Percentiles rank a stretch among this genome's conserved stretches.
These are phyloP conservation scores for Zea mays DNA, from an alignment of 176 grass and related monocot genomes.

Conservation along the genomic window Zm-B73-REFERENCE-NAM-5.0 NC_050105.1:105392501-105393000, in stretches of 20 bases:
- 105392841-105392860: constrained; percentile 83
- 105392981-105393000: constrained; percentile 98
- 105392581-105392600: background rate
- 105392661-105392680: background rate
- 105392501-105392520: constrained; percentile 20
- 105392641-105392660: background rate
- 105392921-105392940: constrained; percentile 45
- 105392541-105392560: background rate
- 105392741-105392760: constrained; percentile 55
- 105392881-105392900: constrained; percentile 53
- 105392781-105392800: constrained; percentile 86
- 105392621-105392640: background rate
- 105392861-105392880: constrained; percentile 58
- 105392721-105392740: constrained; percentile 19
- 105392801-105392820: constrained; percentile 75
- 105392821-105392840: constrained; percentile 82
- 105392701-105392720: background rate
- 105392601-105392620: background rate
- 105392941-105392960: constrained; percentile 93
- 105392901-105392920: constrained; percentile 51
- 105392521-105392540: background rate
- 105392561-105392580: background rate
- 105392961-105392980: constrained; percentile 91
- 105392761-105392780: constrained; percentile 93
- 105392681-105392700: background rate